Evolutionary conservation across 805 yeast species (phyloP).

Genomic region (Hanseniaspora occidentalis): DNA sequence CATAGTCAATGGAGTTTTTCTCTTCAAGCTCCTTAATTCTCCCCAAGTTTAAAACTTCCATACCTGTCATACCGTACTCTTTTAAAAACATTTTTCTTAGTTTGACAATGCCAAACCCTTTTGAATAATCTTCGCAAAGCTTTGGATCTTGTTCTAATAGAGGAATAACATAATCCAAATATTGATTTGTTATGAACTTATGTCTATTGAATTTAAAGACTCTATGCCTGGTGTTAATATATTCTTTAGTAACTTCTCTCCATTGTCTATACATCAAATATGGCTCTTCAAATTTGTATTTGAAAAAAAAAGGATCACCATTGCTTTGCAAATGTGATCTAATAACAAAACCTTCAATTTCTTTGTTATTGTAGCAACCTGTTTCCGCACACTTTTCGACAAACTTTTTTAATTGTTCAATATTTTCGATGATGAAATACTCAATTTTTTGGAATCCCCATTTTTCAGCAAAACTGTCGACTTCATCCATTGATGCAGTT

Average conservation of each 20-base stretch:
- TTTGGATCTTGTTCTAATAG: slow-evolving; percentile 38
- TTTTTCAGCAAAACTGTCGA: slow-evolving; percentile 41
- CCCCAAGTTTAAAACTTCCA: slow-evolving; percentile 40
- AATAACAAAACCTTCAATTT: slow-evolving; percentile 89
- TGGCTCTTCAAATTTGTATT: slow-evolving; percentile 91
- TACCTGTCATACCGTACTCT: slow-evolving; percentile 41
- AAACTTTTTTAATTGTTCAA: slow-evolving; percentile 34
- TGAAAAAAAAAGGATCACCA: slow-evolving; percentile 58
- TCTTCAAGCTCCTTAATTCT: slow-evolving; percentile 25
- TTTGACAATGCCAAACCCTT: slow-evolving; percentile 62
- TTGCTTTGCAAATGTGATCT: slow-evolving; percentile 36
- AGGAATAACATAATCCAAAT: slow-evolving; percentile 53
- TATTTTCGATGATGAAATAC: slow-evolving; percentile 27
- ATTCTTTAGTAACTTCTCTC: slow-evolving; percentile 70
- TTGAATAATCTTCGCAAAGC: slow-evolving; percentile 31
- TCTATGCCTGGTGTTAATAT: slow-evolving; percentile 25
- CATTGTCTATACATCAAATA: slow-evolving; percentile 81
- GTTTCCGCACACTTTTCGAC: slow-evolving; percentile 44
- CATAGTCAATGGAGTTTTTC: slow-evolving; percentile 26
- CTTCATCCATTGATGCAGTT: slow-evolving; percentile 53
- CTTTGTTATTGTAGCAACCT: slow-evolving; percentile 60
- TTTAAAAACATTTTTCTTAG: slow-evolving; percentile 55
- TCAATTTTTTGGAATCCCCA: slow-evolving; percentile 66
- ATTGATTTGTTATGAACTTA: slow-evolving; percentile 48
- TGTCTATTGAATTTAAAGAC: slow-evolving; percentile 35